These are phyloP conservation scores for Cladosporium sp. DNA, from an alignment of 2,329 filamentous ascomycete genomes.

Conservation along the genomic window DNA sequence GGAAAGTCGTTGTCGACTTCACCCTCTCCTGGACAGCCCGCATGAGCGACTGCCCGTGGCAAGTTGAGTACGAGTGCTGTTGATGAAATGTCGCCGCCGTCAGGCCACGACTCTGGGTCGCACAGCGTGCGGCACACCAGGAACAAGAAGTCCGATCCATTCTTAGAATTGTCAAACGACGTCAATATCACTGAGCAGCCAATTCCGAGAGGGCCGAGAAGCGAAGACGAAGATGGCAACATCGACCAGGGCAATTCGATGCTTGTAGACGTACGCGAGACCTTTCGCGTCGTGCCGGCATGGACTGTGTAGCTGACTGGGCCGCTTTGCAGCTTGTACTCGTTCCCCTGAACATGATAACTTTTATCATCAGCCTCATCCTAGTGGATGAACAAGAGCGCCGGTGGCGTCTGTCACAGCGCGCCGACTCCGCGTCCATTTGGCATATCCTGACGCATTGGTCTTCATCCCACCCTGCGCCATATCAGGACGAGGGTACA, in stretches of 20 bases:
- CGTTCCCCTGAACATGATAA: constrained; percentile 59
- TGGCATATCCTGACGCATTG: constrained; percentile 33
- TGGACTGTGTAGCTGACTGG: constrained; percentile 13
- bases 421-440: constrained; percentile 31
- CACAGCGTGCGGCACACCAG: constrained; percentile 13
- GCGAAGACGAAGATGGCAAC: constrained; percentile 7
- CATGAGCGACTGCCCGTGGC: too few relatives aligned
- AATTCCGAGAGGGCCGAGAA: constrained; percentile 17
- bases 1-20: too few relatives aligned
- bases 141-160: constrained; percentile 27
- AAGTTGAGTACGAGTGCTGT: too few relatives aligned
- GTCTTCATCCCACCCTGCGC: constrained; percentile 37
- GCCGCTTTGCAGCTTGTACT: constrained; percentile 39
- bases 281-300: constrained; percentile 3
- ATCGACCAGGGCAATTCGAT: constrained; percentile 13
- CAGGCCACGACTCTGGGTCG: constrained; percentile 2
- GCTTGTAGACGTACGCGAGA: constrained; percentile 16
- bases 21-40: too few relatives aligned
- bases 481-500: constrained; percentile 37
- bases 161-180: constrained; percentile 27
- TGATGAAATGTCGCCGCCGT: not conserved
- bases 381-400: constrained; percentile 57
- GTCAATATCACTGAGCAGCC: constrained; percentile 20
- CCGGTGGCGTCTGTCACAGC: constrained; percentile 41
- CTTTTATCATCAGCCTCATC: constrained; percentile 61